Evolutionary conservation across 257 asterid species (phyloP), one percentile per base, ranked within the genome.

Genomic region (Datura wrightii): DNA sequence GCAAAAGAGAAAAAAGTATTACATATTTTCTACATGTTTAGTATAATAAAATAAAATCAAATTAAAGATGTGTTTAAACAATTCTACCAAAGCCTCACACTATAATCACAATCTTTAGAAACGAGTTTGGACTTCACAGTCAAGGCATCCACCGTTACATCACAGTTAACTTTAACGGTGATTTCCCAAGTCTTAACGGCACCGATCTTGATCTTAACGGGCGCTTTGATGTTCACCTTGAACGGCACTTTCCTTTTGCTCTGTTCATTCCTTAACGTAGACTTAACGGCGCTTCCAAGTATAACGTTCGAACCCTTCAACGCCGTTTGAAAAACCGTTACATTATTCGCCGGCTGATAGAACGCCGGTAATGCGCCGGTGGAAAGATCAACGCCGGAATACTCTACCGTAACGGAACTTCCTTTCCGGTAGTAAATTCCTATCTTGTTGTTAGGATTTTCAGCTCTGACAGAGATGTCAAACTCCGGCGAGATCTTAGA

Each of bases 131-230:
- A 91, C 55, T 78, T 87, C 52, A 83, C 89, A 58, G 62, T 90
- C 69, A 94, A 72, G 1, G 89, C 86, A 79, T 92, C 84, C 86
- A 94, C 89, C 2, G 88, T 92, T 83, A 93, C 90, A 91, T 92
- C 93, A 91, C 99, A 94, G 15, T 87, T 87, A 3, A 90, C 94
- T 55, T 88, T 91, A 58, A 88, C 93, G 41, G 86, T 87, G 13
- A 96, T 90, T 81, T 87, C 76, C 98, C 98, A 93, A 8, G 95
- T 92, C 85, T 89, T 92, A 42, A 93, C 90, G 88, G 93, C 86
- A 13, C 97, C 99, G 54, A 93, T 89, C 88, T 92, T 86, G 3
- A 96, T 79, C 82, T 93, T 96, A 85, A 96, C 95, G 69, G 97
- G 98, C 39, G 89, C 90, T 86, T 86, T 88, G 1, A 87, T 46